These are phyloP conservation scores for Lipomyces kockii DNA, from an alignment of 805 yeast species.

Conservation along the genomic window DNA sequence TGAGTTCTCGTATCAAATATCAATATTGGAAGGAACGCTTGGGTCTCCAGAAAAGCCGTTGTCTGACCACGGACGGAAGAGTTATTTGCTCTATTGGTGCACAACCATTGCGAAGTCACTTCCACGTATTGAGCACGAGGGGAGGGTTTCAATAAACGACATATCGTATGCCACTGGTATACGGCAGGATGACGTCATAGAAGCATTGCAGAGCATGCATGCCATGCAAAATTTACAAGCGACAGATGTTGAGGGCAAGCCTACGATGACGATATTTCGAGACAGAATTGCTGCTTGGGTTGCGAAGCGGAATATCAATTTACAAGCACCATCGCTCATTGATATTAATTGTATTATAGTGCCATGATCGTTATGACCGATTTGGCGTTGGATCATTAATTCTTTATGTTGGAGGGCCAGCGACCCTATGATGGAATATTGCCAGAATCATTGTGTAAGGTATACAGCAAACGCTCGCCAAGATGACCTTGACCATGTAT, in stretches of 20 bases:
- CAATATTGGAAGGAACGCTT: constrained; percentile 60
- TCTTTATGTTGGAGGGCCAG: too few relatives aligned
- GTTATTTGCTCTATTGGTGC: constrained; percentile 81
- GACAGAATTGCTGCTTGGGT: constrained; percentile 22
- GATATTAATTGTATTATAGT: constrained; percentile 23
- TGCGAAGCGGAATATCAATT: constrained; percentile 14
- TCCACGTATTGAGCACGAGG: constrained; percentile 16
- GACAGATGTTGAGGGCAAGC: not conserved
- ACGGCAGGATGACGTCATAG: constrained; percentile 44
- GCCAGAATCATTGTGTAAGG: not conserved
- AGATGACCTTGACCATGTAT: not conserved
- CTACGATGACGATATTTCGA: constrained; percentile 9
- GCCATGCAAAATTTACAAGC: constrained; percentile 35
- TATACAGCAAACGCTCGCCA: not conserved
- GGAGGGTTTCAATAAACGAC: constrained; percentile 38
- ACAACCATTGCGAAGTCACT: constrained; percentile 49
- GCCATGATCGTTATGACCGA: constrained; percentile 2
- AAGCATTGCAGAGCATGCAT: constrained; percentile 42
- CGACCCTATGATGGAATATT: too few relatives aligned
- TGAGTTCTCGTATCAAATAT: constrained; percentile 79
- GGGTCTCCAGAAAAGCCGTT: constrained; percentile 91
- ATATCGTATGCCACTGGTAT: constrained; percentile 45
- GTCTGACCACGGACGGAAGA: constrained; percentile 75
- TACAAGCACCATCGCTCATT: constrained; percentile 12
- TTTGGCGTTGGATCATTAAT: not conserved